phyloP scores from a whole-genome alignment of 352 stramenopile species.

The Aphanomyces euteiches region DNA sequence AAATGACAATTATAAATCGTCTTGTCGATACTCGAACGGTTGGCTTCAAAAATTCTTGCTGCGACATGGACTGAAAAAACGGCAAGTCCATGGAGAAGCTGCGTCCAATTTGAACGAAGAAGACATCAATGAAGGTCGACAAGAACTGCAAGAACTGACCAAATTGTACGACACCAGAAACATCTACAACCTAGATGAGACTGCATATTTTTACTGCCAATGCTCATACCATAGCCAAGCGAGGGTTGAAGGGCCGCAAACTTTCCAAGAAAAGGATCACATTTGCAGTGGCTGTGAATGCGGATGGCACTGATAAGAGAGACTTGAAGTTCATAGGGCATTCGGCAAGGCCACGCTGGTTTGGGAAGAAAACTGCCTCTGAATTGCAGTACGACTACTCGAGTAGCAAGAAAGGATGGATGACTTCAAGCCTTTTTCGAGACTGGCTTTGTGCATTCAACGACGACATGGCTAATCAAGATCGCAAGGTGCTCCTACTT shows the following conservation, averaged over 20 bases:
- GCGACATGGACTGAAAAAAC: conserved; percentile 23
- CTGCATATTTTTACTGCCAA: conserved; percentile 24
- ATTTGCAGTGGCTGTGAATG: neutral
- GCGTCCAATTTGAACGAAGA: conserved; percentile 8
- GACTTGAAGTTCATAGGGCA: conserved; percentile 2
- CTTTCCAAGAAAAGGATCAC: conserved; percentile 8
- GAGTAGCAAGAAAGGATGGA: conserved; percentile 15
- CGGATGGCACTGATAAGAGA: conserved; percentile 1
- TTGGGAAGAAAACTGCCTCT: neutral
- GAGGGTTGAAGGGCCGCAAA: neutral
- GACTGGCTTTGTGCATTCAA: neutral
- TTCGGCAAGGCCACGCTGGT: neutral
- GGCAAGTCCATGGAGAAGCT: conserved; percentile 21
- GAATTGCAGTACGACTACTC: conserved; percentile 5
- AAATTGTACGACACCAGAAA: conserved; percentile 21
- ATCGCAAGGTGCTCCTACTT: conserved; percentile 11
- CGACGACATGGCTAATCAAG: neutral
- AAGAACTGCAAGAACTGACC: neutral
- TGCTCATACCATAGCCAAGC: neutral
- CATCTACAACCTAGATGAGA: conserved; percentile 34
- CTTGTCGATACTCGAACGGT: conserved; percentile 11
- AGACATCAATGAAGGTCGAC: neutral
- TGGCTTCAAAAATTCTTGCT: conserved; percentile 27
- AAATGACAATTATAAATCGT: neutral
- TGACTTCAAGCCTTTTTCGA: conserved; percentile 1